Evolutionary conservation across 257 asterid genomes (phyloP).

Genomic region (Nicotiana tabacum): DNA sequence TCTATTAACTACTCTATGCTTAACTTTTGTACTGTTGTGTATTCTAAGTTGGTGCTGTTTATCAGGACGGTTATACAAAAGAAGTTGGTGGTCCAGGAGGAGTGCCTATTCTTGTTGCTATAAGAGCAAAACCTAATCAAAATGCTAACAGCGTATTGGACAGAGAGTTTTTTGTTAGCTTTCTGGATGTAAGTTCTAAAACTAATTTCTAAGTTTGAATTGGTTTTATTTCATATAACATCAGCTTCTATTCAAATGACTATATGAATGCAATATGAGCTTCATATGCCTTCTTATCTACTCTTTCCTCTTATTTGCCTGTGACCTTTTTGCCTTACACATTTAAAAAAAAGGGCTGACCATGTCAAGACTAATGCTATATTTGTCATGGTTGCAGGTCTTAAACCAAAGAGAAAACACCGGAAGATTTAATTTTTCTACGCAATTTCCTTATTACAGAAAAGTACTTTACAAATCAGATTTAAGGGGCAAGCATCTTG

Average conservation of each 20-base stretch:
- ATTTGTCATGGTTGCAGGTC: constrained; percentile 39
- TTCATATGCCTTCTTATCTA: neutral
- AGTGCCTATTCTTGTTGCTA: constrained; percentile 70
- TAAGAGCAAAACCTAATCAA: constrained; percentile 59
- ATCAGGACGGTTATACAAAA: constrained; percentile 74
- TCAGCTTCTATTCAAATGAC: neutral
- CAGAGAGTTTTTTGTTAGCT: constrained; percentile 54
- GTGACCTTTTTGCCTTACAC: neutral
- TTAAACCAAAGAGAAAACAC: constrained; percentile 44
- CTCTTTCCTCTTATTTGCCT: neutral
- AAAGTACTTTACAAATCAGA: constrained; percentile 54
- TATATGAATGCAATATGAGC: neutral
- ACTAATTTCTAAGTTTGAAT: neutral
- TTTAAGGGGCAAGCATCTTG: constrained; percentile 38
- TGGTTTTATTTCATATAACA: neutral
- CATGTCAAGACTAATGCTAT: neutral
- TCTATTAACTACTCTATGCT: neutral
- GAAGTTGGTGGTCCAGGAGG: constrained; percentile 50
- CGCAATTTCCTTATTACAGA: constrained; percentile 52
- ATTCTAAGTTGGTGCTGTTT: neutral
- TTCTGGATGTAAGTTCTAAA: constrained; percentile 56
- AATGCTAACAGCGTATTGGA: constrained; percentile 37
- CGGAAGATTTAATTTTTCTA: constrained; percentile 63
- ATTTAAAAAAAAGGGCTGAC: neutral
- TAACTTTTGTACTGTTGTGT: neutral